Conservation (phyloP, 2,329 filamentous ascomycete genomes). For the Apiospora phragmitis region DNA sequence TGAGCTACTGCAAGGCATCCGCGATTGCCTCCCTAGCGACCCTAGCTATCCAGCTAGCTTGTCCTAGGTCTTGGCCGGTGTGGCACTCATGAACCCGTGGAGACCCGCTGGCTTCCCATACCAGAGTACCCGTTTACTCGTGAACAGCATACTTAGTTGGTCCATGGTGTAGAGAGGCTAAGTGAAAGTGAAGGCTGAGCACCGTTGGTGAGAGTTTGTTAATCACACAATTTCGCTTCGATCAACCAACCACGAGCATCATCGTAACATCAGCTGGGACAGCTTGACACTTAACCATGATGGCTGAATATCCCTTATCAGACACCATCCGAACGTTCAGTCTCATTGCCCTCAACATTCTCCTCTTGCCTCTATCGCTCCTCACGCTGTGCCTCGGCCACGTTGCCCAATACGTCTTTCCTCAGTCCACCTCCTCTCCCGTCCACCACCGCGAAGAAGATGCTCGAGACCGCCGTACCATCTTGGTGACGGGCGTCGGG, state of each 20-base stretch:
- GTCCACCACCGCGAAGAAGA: neutral
- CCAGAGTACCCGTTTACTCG: neutral
- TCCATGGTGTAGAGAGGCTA: neutral
- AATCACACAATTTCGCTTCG: too few species aligned
- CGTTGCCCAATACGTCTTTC: conserved; percentile 4
- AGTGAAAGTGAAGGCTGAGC: neutral
- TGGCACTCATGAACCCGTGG: neutral
- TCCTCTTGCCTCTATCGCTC: conserved; percentile 21
- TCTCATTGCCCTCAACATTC: conserved; percentile 20
- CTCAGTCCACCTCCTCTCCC: neutral
- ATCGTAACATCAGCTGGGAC: neutral
- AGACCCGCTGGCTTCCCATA: neutral
- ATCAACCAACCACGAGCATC: neutral
- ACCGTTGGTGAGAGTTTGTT: neutral
- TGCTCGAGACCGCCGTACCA: conserved; percentile 36
- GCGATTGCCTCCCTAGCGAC: neutral
- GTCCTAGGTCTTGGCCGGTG: neutral
- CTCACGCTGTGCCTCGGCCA: neutral
- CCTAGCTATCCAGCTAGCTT: neutral
- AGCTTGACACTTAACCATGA: neutral
- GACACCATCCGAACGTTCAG: conserved; percentile 17
- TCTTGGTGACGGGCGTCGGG: conserved; percentile 72
- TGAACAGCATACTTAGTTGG: neutral
- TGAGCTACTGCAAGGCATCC: neutral
- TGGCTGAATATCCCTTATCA: neutral